Evolutionary conservation across 768 basidiomycete genomes (phyloP), one percentile per base, ranked within the genome.

Genomic region (Psilocybe cubensis): DNA sequence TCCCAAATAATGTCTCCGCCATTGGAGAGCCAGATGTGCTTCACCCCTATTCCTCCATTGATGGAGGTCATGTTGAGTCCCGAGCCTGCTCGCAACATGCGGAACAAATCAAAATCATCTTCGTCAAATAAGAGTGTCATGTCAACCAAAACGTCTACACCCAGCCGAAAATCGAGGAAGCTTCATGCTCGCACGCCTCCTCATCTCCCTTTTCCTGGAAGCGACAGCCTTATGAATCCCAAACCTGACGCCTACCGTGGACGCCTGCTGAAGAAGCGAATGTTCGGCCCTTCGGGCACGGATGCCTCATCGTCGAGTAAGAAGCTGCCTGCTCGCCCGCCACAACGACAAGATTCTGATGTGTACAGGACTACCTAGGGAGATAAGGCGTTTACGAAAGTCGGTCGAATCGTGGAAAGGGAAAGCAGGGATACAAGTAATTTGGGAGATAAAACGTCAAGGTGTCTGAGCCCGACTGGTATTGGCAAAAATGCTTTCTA

Each of bases 11-110:
- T 74, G 68, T 87, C 82, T 10, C 82, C 83, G 1, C 78, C 82
- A 0, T 73, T 89, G 54, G 80, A 85, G 54, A 79, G 75, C 24
- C 74, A 77, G 24, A 74, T 89, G 25, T 84, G 82, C 63, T 88
- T 89, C 61, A 78, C 79, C 0, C 74, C 77, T 2, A 58, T 63
- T 1, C 61, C 67, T 44, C 54, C 41, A 14, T 41, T 44, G 20
- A 21, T 51, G 3, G 31, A 18, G 4, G 38, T 56, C 27, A 48
- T 49, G 42, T 51, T 57, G 33, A 35, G 43, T 24, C 52, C 12
- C 29, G 4, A n/a, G 11, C n/a, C n/a, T n/a, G n/a, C n/a, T n/a
- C n/a, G n/a, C n/a, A 11, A 25, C 14, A 33, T 17, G 10, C 24
- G 38, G 23, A 27, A 33, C 17, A 38, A n/a, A 20, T 38, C 50